Percentiles rank a stretch among this genome's conserved stretches.
Conservation (phyloP, 2,329 filamentous ascomycete species). For the Biscogniauxia marginata region DNA sequence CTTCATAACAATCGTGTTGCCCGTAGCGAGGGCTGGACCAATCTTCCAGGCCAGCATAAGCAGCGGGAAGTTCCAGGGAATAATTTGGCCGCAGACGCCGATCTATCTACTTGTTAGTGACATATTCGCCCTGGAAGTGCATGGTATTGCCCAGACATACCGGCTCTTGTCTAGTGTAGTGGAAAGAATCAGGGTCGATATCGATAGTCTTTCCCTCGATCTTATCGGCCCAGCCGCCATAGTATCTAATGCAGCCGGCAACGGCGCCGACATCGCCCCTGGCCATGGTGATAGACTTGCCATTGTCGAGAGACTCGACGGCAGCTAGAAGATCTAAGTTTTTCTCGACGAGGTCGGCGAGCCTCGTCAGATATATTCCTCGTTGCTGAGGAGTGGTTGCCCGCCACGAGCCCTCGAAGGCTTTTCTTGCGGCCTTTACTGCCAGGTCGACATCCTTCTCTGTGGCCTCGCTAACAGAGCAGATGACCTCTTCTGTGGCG, state of each 20-base stretch:
- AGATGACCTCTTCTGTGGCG: slow-evolving; percentile 78
- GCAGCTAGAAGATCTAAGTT: slow-evolving; percentile 74
- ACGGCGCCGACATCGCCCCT: slow-evolving; percentile 71
- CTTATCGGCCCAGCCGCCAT: slow-evolving; percentile 91
- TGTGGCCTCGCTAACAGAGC: slow-evolving; percentile 77
- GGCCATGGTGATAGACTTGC: slow-evolving; percentile 75
- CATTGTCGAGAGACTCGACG: slow-evolving; percentile 86
- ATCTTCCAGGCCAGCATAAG: slow-evolving; percentile 85
- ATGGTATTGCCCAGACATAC: slow-evolving; percentile 36
- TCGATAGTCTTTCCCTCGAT: slow-evolving; percentile 85
- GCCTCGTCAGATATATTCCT: slow-evolving; percentile 67
- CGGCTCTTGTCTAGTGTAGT: slow-evolving; percentile 80
- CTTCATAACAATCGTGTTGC: slow-evolving; percentile 73
- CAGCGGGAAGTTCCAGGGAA: slow-evolving; percentile 86
- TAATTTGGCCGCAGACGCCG: slow-evolving; percentile 72
- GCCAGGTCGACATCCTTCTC: slow-evolving; percentile 84
- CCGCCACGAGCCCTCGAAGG: slow-evolving; percentile 74
- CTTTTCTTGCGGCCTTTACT: slow-evolving; percentile 80
- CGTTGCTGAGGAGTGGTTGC: slow-evolving; percentile 68
- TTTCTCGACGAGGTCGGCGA: slow-evolving; percentile 78
- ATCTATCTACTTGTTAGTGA: slow-evolving; percentile 19
- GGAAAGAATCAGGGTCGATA: slow-evolving; percentile 73
- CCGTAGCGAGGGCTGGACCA: slow-evolving; percentile 68
- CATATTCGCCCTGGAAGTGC: background rate
- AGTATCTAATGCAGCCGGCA: slow-evolving; percentile 75